These are phyloP conservation scores for Aurantiochytrium sp. DNA, from an alignment of 108 stramenopile genomes.

Conservation along the genomic window DNA sequence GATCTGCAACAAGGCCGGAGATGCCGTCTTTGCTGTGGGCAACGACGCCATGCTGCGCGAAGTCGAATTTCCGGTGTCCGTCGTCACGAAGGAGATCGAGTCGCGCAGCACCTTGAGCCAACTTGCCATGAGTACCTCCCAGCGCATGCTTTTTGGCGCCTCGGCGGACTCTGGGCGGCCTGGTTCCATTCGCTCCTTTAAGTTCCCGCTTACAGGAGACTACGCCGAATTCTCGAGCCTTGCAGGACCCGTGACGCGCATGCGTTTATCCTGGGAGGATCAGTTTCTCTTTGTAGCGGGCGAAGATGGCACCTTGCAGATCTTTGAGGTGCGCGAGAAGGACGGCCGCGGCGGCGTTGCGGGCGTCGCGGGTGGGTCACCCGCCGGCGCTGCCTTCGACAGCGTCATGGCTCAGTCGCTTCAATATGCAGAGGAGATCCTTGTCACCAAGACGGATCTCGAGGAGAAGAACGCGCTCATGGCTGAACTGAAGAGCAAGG, in stretches of 20 bases:
- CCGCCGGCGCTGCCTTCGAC: background rate
- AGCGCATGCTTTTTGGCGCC: slow-evolving; percentile 45
- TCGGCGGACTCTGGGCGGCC: slow-evolving; percentile 43
- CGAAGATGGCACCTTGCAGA: slow-evolving; percentile 37
- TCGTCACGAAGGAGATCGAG: slow-evolving; percentile 33
- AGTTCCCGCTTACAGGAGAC: slow-evolving; percentile 45
- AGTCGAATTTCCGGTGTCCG: slow-evolving; percentile 42
- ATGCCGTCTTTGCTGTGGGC: slow-evolving; percentile 41
- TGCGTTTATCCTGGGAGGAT: slow-evolving; percentile 49
- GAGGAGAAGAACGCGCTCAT: slow-evolving; percentile 46
- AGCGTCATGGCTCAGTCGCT: background rate
- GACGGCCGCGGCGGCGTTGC: background rate
- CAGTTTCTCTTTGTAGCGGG: slow-evolving; percentile 44
- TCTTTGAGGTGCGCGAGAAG: slow-evolving; percentile 51
- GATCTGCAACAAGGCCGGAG: slow-evolving; percentile 28
- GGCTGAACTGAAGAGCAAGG: slow-evolving; percentile 45
- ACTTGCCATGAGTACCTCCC: slow-evolving; percentile 32
- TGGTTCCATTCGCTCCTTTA: slow-evolving; percentile 46
- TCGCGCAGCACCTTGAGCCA: slow-evolving; percentile 37
- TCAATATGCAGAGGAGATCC: slow-evolving; percentile 39
- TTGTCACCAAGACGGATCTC: slow-evolving; percentile 50
- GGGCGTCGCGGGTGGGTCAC: background rate
- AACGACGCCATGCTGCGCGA: slow-evolving; percentile 46
- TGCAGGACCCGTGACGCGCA: slow-evolving; percentile 36
- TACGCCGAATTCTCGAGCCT: slow-evolving; percentile 52